These are phyloP conservation scores for Dacryopinax primogenitus DNA, from an alignment of 768 basidiomycete species.

Conservation along the genomic window DNA sequence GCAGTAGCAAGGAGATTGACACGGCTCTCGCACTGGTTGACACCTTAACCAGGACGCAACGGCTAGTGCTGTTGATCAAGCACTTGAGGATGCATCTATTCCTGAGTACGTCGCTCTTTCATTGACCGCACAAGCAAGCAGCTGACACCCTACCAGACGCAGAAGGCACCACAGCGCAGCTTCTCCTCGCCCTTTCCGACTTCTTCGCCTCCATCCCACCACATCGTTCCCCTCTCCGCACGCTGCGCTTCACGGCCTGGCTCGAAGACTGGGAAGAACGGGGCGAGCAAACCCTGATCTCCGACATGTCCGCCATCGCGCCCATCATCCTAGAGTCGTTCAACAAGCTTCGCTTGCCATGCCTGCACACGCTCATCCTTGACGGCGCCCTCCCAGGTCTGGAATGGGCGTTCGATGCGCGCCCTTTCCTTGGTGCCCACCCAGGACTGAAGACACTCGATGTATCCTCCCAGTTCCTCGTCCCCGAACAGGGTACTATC, in stretches of 20 bases:
- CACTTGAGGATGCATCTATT: not conserved
- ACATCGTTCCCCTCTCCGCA: not conserved
- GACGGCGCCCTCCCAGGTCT: constrained; percentile 1
- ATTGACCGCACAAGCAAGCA: not conserved
- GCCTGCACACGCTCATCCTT: not conserved
- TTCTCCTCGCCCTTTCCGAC: not conserved
- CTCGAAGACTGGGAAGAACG: not conserved
- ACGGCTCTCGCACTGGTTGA: not conserved
- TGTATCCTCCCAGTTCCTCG: not conserved
- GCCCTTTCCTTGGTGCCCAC: not conserved
- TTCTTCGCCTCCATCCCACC: constrained; percentile 4
- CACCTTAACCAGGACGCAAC: not conserved
- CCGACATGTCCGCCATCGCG: not conserved
- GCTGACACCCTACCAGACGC: not conserved
- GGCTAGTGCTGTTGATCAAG: not conserved
- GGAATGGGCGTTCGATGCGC: not conserved
- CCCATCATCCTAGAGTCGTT: not conserved
- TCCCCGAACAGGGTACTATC: not conserved
- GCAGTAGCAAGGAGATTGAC: not conserved
- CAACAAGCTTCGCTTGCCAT: not conserved
- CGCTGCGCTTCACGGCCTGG: not conserved
- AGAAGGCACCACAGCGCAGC: not conserved
- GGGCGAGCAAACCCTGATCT: not conserved
- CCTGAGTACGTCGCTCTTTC: not conserved
- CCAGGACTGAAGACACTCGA: not conserved